Conservation (phyloP, 495 filamentous ascomycete genomes). For the Aspergillus cavernicola region DNA sequence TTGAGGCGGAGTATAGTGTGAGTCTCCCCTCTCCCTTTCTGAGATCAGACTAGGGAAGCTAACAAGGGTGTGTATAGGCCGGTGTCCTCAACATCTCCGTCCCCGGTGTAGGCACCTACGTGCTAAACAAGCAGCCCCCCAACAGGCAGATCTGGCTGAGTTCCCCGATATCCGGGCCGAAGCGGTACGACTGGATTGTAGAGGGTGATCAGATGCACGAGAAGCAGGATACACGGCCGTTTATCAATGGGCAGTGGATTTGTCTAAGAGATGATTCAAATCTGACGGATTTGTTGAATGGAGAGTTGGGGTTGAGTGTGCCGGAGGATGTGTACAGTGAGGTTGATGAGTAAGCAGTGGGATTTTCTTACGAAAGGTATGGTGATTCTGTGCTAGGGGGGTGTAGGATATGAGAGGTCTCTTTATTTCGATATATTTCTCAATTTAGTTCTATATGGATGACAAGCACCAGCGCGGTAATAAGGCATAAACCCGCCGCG, state of each 20-base stretch:
- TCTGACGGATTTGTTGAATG: constrained; percentile 63
- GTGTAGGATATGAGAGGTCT: constrained; percentile 4
- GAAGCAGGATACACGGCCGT: constrained; percentile 64
- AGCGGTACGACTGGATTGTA: constrained; percentile 84
- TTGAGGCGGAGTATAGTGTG: constrained; percentile 58
- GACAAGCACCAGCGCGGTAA: too few species aligned
- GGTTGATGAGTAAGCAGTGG: constrained; percentile 2
- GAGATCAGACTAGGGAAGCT: too few species aligned
- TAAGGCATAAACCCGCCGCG: too few species aligned
- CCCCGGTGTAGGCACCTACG: constrained; percentile 67
- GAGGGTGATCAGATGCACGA: constrained; percentile 64
- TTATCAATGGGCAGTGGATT: constrained; percentile 64
- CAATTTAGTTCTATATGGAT: too few species aligned
- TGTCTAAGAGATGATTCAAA: constrained; percentile 78
- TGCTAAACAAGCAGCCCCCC: constrained; percentile 96
- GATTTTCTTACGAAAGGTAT: not conserved
- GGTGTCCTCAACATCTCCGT: constrained; percentile 79
- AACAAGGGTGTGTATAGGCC: constrained; percentile 54
- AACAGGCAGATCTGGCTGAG: constrained; percentile 98
- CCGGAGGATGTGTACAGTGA: constrained; percentile 42
- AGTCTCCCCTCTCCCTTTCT: constrained; percentile 15
- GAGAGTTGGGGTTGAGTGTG: constrained; percentile 55
- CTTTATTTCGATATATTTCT: too few species aligned
- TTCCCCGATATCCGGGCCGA: constrained; percentile 87
- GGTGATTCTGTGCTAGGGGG: not conserved